phyloP scores from a whole-genome alignment of 2,329 filamentous ascomycete species.

The Tolypocladium capitatum region DNA sequence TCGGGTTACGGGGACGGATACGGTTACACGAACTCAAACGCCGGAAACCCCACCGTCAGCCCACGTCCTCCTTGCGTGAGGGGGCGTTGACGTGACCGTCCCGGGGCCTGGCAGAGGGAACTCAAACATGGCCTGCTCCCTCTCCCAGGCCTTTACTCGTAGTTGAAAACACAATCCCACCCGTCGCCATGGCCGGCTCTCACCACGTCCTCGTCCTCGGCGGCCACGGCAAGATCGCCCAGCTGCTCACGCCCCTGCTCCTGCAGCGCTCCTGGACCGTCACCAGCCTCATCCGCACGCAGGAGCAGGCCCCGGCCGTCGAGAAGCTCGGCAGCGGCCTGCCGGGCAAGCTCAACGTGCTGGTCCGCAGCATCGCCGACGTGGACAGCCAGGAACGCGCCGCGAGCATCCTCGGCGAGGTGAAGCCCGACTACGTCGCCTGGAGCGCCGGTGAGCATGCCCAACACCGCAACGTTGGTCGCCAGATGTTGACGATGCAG shows the following conservation, averaged over 20 bases:
- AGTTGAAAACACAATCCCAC: background rate
- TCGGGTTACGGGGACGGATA: too few species aligned
- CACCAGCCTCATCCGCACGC: slow-evolving; percentile 62
- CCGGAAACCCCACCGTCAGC: background rate
- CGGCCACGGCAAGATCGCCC: slow-evolving; percentile 69
- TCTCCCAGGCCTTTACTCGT: background rate
- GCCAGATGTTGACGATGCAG: background rate
- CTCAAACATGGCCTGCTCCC: background rate
- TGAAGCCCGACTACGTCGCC: slow-evolving; percentile 52
- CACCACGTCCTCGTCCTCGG: slow-evolving; percentile 59
- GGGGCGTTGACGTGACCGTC: background rate
- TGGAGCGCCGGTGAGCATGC: slow-evolving; percentile 49
- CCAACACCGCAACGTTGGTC: too few species aligned
- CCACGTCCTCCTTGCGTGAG: background rate
- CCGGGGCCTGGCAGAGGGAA: background rate
- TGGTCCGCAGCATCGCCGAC: slow-evolving; percentile 60
- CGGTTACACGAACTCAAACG: background rate
- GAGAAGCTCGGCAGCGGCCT: slow-evolving; percentile 44
- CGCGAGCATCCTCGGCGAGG: slow-evolving; percentile 44
- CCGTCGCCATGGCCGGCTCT: slow-evolving; percentile 15
- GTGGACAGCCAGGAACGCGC: slow-evolving; percentile 51
- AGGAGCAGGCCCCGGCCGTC: slow-evolving; percentile 53
- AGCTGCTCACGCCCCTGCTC: slow-evolving; percentile 62
- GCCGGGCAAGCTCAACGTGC: slow-evolving; percentile 51
- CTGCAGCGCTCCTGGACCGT: slow-evolving; percentile 64